Base-by-base conservation (phyloP, 768 basidiomycete species). In the Rhizopogon salebrosus region DNA sequence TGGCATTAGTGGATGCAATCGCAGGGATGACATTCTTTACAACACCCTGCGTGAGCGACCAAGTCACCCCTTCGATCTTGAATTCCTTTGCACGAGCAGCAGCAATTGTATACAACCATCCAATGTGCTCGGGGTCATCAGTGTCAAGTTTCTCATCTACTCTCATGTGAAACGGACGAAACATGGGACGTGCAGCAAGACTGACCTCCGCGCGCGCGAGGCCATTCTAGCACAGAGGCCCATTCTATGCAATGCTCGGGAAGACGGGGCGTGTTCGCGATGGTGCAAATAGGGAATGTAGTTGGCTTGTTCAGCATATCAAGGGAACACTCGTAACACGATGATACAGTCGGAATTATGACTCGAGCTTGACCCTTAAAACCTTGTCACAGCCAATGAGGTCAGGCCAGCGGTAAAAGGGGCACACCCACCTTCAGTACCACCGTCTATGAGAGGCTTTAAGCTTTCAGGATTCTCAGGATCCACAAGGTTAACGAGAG, bases 11-110 rank as follows among this genome's bases (percentile, higher is more conserved):
- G 1, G 92, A 95, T 2, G 97, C 97, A 59, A 99, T 98, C 40
- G 97, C 95, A 20, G 97, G 95, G 57, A 99, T 98, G 70, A 99
- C 97, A 62, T 97, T 97, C 80, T 99, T 99, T 41, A 99, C 97
- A 49, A 99, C 97, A 39, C 97, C 97, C 67, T 99, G 97, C 0
- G 97, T 98, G 35, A 95, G 74, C 2, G 89, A 87, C 93, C 95
- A 99, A 8, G 97, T 98, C 16, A 99, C 95, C 41, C 97, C 97
- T 66, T 98, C 93, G 51, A 99, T 98, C 57, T 92, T 94, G 77
- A 95, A 98, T 64, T 95, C 89, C 56, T 87, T 80, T 4, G 97
- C 97, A 48, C 97, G 87, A 18, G 80, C 77, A 22, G 80, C 75
- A 11, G 97, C 97, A 11, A 83, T 67, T 49, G 81, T 81, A 69